These are phyloP conservation scores for Pseudognaphalium luteoalbum DNA, from an alignment of 129 eudicot genomes.

Conservation along the genomic window DNA sequence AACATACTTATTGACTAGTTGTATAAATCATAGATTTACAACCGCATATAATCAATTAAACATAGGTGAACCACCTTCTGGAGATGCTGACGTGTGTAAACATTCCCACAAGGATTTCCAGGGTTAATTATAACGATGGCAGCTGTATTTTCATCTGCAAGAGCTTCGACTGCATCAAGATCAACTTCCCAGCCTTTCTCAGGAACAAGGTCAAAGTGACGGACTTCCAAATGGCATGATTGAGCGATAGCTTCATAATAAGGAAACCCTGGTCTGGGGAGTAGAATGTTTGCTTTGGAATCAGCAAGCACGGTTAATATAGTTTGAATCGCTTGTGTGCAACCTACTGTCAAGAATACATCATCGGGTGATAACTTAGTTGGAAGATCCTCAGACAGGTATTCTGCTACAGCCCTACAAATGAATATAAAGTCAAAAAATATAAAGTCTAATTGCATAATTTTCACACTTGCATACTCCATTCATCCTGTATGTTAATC, in stretches of 20 bases:
- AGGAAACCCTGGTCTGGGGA: conserved; percentile 80
- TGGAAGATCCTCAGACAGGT: conserved; percentile 79
- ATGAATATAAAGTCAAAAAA: not conserved
- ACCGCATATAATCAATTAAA: not conserved
- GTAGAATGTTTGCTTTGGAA: conserved; percentile 68
- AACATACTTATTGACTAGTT: no score
- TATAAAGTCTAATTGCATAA: not conserved
- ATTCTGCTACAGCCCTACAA: conserved; percentile 67
- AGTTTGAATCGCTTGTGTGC: conserved; percentile 65
- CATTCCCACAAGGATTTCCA: conserved; percentile 94
- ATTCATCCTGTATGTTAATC: not conserved
- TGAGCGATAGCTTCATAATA: conserved; percentile 62
- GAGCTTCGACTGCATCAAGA: conserved; percentile 63
- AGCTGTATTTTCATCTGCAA: conserved; percentile 78
- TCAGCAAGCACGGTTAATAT: conserved; percentile 55
- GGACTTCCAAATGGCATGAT: conserved; percentile 49
- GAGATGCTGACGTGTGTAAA: conserved; percentile 57
- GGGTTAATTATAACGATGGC: conserved; percentile 85
- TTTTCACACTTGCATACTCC: not conserved
- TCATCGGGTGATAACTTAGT: conserved; percentile 66
- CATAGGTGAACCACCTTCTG: conserved; percentile 49
- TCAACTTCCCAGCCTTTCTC: conserved; percentile 78
- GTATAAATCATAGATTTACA: not conserved
- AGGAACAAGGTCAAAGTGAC: conserved; percentile 69
- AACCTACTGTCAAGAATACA: conserved; percentile 69